Evolutionary conservation across 345 rosid genomes (phyloP), one percentile per base, ranked within the genome.

Genomic region (Trapa bicornis): DNA sequence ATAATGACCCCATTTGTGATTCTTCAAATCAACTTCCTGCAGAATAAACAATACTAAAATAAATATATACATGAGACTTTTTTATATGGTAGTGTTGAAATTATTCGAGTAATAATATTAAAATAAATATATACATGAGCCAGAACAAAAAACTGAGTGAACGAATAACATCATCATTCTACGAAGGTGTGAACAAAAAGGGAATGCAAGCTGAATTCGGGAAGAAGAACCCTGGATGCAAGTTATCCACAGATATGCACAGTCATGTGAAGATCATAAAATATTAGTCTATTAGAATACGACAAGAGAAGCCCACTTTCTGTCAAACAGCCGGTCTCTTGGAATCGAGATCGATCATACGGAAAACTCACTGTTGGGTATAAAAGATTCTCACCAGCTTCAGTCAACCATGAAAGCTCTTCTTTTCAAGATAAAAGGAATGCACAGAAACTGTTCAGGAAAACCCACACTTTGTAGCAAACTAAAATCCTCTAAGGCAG

Each of bases 1-100:
- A 76, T 94, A 94, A 68, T 91, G 97, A 45, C 97, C 97, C 97
- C 99, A 91, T 82, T 61, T 85, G 72, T 87, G 96, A 77, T 89
- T 82, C 83, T 87, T 76, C 86, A 95, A 79, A 80, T 95, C 97
- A 69, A 95, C 74, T 70, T 78, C 93, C 99, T 94, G 88, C 74
- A 80, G 38, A 47, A 53, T 45, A 15, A 13, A 47, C n/a, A 82
- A 1, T 16, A 33, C 10, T 58, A n/a, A 15, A 64, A 14, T 7
- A n/a, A 22, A 22, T 22, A 22, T 22, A 22, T 22, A 22, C 29
- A 22, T 22, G 29, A 22, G 29, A 22, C 29, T 22, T 22, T 22
- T 22, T 22, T 22, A 22, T 22, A 22, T 22, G 29, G 0, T 22
- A 22, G 29, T 22, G 29, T 22, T 22, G 29, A 22, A 22, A 22